A percentile compares a stretch with the other conserved stretches of the same genome.
Conservation (phyloP, 495 filamentous ascomycete species). For the Pseudevernia furfuracea region DNA sequence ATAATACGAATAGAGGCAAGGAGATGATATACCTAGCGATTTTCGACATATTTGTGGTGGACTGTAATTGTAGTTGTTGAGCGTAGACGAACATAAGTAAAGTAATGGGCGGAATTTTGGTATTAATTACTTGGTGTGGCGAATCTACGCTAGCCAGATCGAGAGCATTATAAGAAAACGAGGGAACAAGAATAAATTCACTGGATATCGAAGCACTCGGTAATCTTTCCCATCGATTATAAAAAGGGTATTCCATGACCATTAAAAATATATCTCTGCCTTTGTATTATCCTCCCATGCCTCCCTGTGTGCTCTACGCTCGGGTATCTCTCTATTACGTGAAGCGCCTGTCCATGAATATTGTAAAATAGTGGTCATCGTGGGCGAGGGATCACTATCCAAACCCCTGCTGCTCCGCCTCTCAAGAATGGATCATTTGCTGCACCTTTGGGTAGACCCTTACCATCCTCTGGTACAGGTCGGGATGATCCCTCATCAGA, state of each 20-base stretch:
- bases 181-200: too few relatives aligned
- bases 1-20: not conserved
- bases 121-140: not conserved
- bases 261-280: not conserved
- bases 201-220: not conserved
- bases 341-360: not conserved
- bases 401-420: not conserved
- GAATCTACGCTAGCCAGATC: not conserved
- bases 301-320: not conserved
- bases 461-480: constrained; percentile 69
- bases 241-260: not conserved
- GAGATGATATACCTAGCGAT: constrained; percentile 19
- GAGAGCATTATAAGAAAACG: not conserved
- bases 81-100: not conserved
- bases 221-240: not conserved
- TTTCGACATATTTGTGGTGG: constrained; percentile 18
- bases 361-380: not conserved
- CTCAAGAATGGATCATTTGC: constrained; percentile 55
- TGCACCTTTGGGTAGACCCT: constrained; percentile 78
- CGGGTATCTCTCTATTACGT: not conserved
- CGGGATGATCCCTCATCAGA: constrained; percentile 71
- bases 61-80: not conserved
- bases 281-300: not conserved
- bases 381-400: not conserved
- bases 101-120: not conserved